Conservation (phyloP, 179 eudicot genomes). For the Beta macrorhiza region DNA sequence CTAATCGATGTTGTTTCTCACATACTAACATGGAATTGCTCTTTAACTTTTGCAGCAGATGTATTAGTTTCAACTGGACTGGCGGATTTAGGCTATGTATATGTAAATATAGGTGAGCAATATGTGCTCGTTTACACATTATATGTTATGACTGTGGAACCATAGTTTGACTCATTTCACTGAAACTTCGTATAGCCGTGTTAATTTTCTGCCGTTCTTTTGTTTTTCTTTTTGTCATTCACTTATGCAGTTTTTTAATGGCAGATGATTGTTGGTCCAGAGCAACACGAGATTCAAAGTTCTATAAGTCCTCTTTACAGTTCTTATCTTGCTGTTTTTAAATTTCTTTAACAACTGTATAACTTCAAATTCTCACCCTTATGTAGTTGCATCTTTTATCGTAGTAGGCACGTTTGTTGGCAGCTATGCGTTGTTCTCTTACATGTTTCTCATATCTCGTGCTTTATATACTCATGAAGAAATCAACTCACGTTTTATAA, state of each 20-base stretch:
- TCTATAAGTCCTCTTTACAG: constrained; percentile 14
- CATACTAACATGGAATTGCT: constrained; percentile 14
- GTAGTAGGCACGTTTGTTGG: neutral
- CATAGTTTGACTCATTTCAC: neutral
- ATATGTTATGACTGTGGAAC: neutral
- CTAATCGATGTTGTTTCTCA: neutral
- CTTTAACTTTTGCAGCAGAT: constrained; percentile 60
- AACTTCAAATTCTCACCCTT: neutral
- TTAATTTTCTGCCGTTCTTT: neutral
- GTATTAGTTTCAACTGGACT: constrained; percentile 83
- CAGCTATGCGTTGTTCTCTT: constrained; percentile 1
- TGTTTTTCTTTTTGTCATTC: neutral
- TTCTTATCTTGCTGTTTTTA: neutral
- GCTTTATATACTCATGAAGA: neutral
- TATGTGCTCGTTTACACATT: neutral
- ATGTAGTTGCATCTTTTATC: neutral
- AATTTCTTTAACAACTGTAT: neutral
- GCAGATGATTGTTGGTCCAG: constrained; percentile 98
- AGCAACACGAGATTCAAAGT: constrained; percentile 43
- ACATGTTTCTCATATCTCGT: constrained; percentile 14
- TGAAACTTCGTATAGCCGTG: constrained; percentile 7
- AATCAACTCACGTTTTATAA: too few species aligned
- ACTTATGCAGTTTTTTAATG: constrained; percentile 11
- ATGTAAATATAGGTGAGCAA: constrained; percentile 76
- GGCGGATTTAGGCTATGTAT: constrained; percentile 72